Conservation (phyloP, 306 rosid genomes). For the Cicer yamashitae region DNA sequence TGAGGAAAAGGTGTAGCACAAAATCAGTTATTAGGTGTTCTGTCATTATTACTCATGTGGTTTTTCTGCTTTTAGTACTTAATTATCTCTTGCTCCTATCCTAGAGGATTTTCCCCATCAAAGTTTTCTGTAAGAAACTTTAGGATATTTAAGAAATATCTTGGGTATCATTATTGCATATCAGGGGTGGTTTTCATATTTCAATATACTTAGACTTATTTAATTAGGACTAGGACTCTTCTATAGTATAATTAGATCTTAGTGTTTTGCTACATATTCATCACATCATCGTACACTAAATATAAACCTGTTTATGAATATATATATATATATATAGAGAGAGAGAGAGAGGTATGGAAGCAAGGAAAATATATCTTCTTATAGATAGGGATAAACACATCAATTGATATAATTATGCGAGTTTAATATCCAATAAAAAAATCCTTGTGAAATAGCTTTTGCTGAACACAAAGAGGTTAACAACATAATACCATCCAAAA, state of each 20-base stretch:
- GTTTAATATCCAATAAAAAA: constrained; percentile 27
- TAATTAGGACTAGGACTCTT: constrained; percentile 10
- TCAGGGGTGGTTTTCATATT: not conserved
- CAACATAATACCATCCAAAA: constrained; percentile 13
- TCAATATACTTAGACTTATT: not conserved
- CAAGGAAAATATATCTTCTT: constrained; percentile 22
- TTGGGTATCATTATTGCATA: not conserved
- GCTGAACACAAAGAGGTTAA: constrained; percentile 11
- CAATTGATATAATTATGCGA: constrained; percentile 9
- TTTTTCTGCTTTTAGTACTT: not conserved
- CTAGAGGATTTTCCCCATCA: not conserved
- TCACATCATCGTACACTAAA: constrained; percentile 7
- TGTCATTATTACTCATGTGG: constrained; percentile 10
- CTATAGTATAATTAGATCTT: constrained; percentile 3
- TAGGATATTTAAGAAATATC: constrained; percentile 1
- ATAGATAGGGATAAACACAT: not conserved
- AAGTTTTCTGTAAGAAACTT: constrained; percentile 18
- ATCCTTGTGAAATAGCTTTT: not conserved
- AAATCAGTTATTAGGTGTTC: constrained; percentile 6
- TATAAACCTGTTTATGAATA: constrained; percentile 6
- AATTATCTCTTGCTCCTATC: not conserved
- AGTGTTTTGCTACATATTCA: not conserved
- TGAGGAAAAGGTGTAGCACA: constrained; percentile 15
- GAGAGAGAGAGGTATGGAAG: constrained; percentile 1
- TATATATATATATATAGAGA: not conserved